A percentile compares a stretch with the other conserved stretches of the same genome.
Evolutionary conservation across 176 grass and related monocot species (phyloP).

Genomic region (maize (Zea mays)): DNA sequence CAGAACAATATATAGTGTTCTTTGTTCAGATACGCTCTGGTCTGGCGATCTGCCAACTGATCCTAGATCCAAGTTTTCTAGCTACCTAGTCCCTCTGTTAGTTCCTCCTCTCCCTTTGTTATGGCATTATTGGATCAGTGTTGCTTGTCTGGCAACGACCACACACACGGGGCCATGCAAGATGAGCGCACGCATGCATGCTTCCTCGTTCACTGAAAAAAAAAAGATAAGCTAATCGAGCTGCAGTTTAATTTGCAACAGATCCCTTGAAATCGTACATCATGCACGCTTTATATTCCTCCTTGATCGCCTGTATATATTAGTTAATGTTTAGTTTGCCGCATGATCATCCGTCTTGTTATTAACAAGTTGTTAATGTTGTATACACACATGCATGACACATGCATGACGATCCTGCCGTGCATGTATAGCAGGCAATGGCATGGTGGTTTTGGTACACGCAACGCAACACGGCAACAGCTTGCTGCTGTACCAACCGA

Average conservation of each 20-base stretch:
- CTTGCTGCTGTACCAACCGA: too few species aligned
- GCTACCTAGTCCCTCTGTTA: background rate
- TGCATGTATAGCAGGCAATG: too few species aligned
- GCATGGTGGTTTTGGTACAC: too few species aligned
- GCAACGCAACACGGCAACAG: too few species aligned
- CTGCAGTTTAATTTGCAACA: conserved; percentile 2
- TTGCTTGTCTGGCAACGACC: conserved; percentile 16
- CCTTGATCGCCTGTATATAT: too few species aligned
- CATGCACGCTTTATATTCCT: too few species aligned
- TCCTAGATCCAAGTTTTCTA: conserved; percentile 18
- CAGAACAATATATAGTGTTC: background rate
- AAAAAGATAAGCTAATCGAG: background rate
- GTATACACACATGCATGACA: too few species aligned
- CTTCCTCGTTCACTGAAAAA: background rate
- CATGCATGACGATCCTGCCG: too few species aligned
- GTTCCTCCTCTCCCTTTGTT: background rate
- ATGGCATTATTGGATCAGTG: conserved; percentile 4
- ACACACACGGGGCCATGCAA: background rate
- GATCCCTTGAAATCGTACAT: conserved; percentile 30
- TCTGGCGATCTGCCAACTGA: conserved; percentile 7
- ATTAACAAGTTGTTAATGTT: too few species aligned
- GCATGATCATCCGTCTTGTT: too few species aligned
- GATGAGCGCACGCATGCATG: background rate
- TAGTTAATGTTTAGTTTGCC: too few species aligned
- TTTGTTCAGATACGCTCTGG: conserved; percentile 26